Base-by-base conservation (phyloP, 257 asterid species). In the Nemophila menziesii region DNA sequence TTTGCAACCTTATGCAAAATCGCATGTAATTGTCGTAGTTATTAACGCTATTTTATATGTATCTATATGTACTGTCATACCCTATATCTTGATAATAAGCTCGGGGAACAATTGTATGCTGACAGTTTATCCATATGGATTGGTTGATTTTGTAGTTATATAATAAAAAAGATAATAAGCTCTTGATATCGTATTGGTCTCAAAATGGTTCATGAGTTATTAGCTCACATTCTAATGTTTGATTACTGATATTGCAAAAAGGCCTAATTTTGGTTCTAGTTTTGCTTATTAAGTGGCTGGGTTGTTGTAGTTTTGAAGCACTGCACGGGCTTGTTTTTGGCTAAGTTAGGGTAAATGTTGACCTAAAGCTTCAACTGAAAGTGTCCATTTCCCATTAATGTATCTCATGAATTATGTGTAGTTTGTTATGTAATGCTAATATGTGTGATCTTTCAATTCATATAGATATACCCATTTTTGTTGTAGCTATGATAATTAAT, bases 1-100 rank as follows among this genome's bases (percentile, higher is more conserved):
- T 86, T 39, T 69, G 83, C 57, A 81, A 75, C 33, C 13, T 55
- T 17, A 52, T 90, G 45, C 89, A 74, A 70, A 58, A 52, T 20
- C 86, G 93, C 52, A 64, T 46, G 99, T 90, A 53, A 55, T 44
- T 57, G 7, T 19, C 1, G 1, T 5, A 0, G n/a, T 44, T 55
- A 14, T 1, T 13, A 43, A 49, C 20, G 20, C 12, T 12, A 8
- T 11, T 21, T 5, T n/a, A 5, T 17, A 8, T 46, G 19, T 29
- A 22, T 18, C 9, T 40, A 8, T 24, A 12, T 23, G 3, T 39
- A 1, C n/a, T n/a, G n/a, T n/a, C n/a, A n/a, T n/a, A n/a, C n/a
- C n/a, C n/a, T n/a, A n/a, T n/a, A n/a, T n/a, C n/a, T n/a, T n/a
- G 2, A 33, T 9, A 33, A 33, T 33, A 9, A 5, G 6, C 6